Conservation (phyloP, 2,329 filamentous ascomycete genomes). For the Lecanoromycetidae sp. region DNA sequence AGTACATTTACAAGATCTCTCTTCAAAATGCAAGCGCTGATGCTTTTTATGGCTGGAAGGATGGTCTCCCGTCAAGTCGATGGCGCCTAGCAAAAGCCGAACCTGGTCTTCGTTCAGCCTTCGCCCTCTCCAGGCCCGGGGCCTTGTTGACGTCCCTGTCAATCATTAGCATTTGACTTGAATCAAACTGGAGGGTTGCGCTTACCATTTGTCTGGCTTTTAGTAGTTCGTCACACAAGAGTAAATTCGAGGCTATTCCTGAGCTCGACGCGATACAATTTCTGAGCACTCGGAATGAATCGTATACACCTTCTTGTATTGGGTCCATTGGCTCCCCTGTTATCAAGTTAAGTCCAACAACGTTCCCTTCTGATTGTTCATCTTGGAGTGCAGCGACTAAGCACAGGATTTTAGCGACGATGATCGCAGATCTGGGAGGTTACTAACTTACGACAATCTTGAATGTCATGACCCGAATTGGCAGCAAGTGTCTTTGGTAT, state of each 20-base stretch:
- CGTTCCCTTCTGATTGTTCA: constrained; percentile 68
- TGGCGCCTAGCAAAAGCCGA: no score
- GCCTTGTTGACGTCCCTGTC: constrained; percentile 17
- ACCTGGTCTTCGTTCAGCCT: not conserved
- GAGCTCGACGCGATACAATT: constrained; percentile 91
- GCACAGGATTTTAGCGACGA: no score
- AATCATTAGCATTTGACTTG: not conserved
- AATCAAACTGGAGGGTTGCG: not conserved
- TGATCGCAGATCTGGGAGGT: not conserved
- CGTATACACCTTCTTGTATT: constrained; percentile 79
- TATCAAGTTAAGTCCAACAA: constrained; percentile 74
- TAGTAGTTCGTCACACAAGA: constrained; percentile 91
- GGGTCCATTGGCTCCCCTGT: constrained; percentile 94
- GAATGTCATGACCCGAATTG: constrained; percentile 91
- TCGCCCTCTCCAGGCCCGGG: constrained; percentile 17
- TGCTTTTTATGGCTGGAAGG: not conserved
- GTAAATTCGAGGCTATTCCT: constrained; percentile 86
- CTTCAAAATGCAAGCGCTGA: not conserved
- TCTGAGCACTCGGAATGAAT: constrained; percentile 87
- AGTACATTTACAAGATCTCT: not conserved
- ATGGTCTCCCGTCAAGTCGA: no score
- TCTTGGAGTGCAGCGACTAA: constrained; percentile 77
- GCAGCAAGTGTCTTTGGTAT: constrained; percentile 96
- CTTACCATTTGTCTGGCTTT: constrained; percentile 88
- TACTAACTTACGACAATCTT: constrained; percentile 67